Base-by-base conservation (phyloP, 306 rosid species). In the Cucurbita argyrosperma region DNA sequence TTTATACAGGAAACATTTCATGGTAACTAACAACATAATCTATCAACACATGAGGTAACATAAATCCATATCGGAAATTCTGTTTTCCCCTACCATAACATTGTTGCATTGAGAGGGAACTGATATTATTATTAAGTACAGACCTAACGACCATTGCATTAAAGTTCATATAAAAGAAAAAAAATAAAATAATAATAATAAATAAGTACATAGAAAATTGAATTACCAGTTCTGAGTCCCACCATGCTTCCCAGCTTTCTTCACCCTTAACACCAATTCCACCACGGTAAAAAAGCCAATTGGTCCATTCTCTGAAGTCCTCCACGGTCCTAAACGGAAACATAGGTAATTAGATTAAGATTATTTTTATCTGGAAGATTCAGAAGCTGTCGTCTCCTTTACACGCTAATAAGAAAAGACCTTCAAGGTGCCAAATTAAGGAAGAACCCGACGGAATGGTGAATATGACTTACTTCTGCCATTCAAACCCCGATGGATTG, bases 241-340 rank as follows among this genome's bases (percentile, higher is more conserved):
- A 91, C 97, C 97, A 94, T 74, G 97, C 95, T 89, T 94, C 99
- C 99, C 99, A 94, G 80, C 99, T 94, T 86, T 94, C 97, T 83
- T 85, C 97, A 78, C 97, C 97, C 83, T 90, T 88, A 39, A 94
- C 97, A 78, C 99, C 99, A 72, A 94, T 89, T 72, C 99, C 97
- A 78, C 97, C 99, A 74, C 96, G 79, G 75, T 91, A 89, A 64
- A 91, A 89, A 72, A 94, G 90, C 99, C 99, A 94, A 79, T 91
- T 94, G 76, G 96, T 91, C 99, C 99, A 94, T 73, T 94, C 99
- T 64, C 90, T 82, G 74, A 90, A 94, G 81, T 94, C 99, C 71
- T 76, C 92, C 71, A 94, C 97, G 4, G 80, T 88, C 90, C 98
- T 94, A 74, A 38, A 73, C 78, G 60, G 68, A 79, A 85, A 72